These are phyloP conservation scores for Puccinia novopanici DNA, from an alignment of 1,284 basidiomycete species.

Conservation along the genomic window DNA sequence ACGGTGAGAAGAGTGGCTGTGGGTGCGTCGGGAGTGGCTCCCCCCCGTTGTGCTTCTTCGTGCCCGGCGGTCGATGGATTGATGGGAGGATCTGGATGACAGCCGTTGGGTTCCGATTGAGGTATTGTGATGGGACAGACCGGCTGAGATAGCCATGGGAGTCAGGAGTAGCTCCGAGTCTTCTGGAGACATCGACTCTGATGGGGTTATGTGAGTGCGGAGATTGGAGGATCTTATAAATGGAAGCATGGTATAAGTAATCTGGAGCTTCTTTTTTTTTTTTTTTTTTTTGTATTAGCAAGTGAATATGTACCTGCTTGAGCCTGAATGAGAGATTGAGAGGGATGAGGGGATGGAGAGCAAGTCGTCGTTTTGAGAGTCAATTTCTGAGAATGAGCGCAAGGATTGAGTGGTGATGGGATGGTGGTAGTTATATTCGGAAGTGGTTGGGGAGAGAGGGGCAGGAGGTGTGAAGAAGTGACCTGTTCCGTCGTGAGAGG, in stretches of 20 bases:
- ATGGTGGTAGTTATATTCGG: background rate
- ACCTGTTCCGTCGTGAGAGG: background rate
- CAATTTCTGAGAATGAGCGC: background rate
- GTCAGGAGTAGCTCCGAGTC: conserved; percentile 3
- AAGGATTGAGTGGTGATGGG: background rate
- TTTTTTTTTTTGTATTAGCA: background rate
- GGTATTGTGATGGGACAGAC: background rate
- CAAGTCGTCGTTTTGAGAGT: background rate
- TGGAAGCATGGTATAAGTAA: background rate
- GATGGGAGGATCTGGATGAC: background rate
- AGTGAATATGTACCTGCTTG: conserved; percentile 6
- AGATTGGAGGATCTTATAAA: background rate
- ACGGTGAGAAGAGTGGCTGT: background rate
- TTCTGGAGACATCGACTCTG: background rate
- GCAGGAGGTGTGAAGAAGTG: background rate
- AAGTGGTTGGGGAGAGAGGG: background rate
- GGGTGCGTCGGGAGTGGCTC: background rate
- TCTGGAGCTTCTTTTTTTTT: background rate
- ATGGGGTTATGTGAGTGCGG: background rate
- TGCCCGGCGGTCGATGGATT: background rate
- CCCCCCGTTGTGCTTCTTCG: background rate
- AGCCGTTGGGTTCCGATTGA: background rate
- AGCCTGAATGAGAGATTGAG: conserved; percentile 11
- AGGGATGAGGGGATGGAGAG: conserved; percentile 22
- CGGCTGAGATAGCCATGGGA: conserved; percentile 29